phyloP scores from a whole-genome alignment of 225 moss, liverwort and hornwort species.

The Polytrichum formosum region DNA sequence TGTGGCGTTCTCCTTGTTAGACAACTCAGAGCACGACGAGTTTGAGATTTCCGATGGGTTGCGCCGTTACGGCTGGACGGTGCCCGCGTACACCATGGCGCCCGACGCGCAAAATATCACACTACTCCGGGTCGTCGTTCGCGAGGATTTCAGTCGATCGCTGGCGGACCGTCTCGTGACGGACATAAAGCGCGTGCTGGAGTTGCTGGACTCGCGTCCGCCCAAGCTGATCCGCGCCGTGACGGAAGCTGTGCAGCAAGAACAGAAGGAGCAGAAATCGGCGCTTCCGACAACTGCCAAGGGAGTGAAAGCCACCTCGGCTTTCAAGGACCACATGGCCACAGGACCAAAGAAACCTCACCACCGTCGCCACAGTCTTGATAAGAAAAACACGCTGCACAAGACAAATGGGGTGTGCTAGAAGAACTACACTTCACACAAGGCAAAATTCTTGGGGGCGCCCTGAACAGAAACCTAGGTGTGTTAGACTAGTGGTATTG shows the following conservation, averaged over 20 bases:
- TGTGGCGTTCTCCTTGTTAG: constrained; percentile 76
- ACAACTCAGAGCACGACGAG: constrained; percentile 55
- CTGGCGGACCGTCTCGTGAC: constrained; percentile 39
- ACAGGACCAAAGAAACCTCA: constrained; percentile 11
- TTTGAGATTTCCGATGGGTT: constrained; percentile 59
- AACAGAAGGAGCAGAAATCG: background rate
- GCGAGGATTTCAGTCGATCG: constrained; percentile 47
- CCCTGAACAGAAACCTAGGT: no score
- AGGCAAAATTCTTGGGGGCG: no score
- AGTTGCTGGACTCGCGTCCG: constrained; percentile 24
- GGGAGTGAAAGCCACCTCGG: constrained; percentile 16
- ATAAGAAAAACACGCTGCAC: constrained; percentile 29
- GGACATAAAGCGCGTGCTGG: constrained; percentile 44
- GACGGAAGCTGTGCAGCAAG: constrained; percentile 11
- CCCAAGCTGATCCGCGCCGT: constrained; percentile 39
- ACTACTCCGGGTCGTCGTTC: constrained; percentile 41
- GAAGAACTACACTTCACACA: no score
- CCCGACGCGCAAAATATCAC: constrained; percentile 56
- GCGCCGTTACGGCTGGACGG: constrained; percentile 76
- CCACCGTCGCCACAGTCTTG: constrained; percentile 14
- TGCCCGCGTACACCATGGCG: constrained; percentile 99
- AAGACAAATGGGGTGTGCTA: constrained; percentile 44
- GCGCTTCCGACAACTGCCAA: constrained; percentile 10
- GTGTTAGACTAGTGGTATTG: no score
- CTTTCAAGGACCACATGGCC: constrained; percentile 19